Base-by-base conservation (phyloP, 1,139 yeast species). In the Pichia sp. region DNA sequence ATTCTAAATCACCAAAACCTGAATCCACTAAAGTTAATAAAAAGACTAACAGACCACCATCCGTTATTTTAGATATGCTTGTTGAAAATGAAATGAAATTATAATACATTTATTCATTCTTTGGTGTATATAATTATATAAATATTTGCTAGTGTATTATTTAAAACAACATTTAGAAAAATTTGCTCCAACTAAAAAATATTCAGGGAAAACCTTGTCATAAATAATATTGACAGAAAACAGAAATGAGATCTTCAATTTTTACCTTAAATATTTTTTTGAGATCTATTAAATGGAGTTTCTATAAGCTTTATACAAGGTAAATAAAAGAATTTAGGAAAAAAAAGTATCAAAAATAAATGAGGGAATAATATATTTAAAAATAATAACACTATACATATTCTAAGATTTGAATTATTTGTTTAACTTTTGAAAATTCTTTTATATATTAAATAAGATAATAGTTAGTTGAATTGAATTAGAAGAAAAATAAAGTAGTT, bases 401-500 rank as follows among this genome's bases (percentile, higher is more conserved):
- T n/a, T 30, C 34, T 30, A 30, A 30, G n/a, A n/a, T n/a, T n/a
- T n/a, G n/a, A 25, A 25, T 9, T 25, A 25, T 25, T 18, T 32
- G 16, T 18, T 30, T 18, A 30, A n/a, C 16, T 30, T 18, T n/a
- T 30, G 13, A 20, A 35, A 22, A 13, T 13, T 35, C 24, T 22
- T 35, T 20, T 35, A 35, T 22, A 35, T 20, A 35, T 20, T 20
- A 35, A 6, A 22, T 12, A 20, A 12, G 22, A 35, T 20, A 35
- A 20, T 12, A 35, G 11, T n/a, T 35, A 26, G 23, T 36, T 39
- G 13, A n/a, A 44, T 36, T 26, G 30, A 37, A 43, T 49, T n/a
- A n/a, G n/a, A n/a, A n/a, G n/a, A n/a, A 43, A 26, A 30, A 23
- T 23, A 8, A 43, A 24, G 59, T 77, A 87, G 67, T n/a, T n/a